Evolutionary conservation across 2,329 filamentous ascomycete genomes (phyloP), one percentile per base, ranked within the genome.

Genomic region (Hypoxylon rubiginosum): DNA sequence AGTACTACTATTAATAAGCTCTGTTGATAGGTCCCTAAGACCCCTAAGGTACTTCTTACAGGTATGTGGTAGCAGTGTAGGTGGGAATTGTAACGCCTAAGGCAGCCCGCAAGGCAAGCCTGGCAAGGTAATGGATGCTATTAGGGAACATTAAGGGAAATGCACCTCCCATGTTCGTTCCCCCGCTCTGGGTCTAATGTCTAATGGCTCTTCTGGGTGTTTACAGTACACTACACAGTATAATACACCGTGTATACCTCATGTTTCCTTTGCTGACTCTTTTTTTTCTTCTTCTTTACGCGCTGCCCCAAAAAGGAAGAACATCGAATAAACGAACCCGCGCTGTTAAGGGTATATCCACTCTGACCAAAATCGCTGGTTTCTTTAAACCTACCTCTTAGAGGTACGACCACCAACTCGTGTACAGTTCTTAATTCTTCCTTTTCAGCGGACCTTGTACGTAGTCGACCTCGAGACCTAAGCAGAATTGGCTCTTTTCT

Each of bases 281-380:
- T 62, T 48, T 32, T 32, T 32, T 32, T 32, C 21, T 24, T 24
- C 21, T 24, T 39, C 30, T 65, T 45, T 65, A 68, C 62, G 62
- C 64, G 62, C 67, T 58, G 58, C 61, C 58, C 58, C 19, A 67
- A 68, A 66, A 32, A 34, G 62, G 50, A 53, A 63, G 45, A 56
- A 61, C 61, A 58, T 55, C 36, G 55, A 64, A 55, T 48, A 58
- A 51, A 61, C 61, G 41, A 67, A 67, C 61, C 61, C 58, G 67
- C 64, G 67, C 67, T 65, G 58, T 63, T 24, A 60, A 61, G 46
- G 36, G 34, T 52, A 67, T 64, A 68, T 63, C 64, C 67, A 68
- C 67, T 70, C 57, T 59, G 43, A 41, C 62, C 58, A 64, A 68
- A 60, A 53, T 56, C 62, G 34, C 41, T 58, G 52, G 48, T 17